Percentiles rank a stretch among this genome's conserved stretches.
Evolutionary conservation across 108 stramenopile genomes (phyloP).

Genomic region (Conticribra weissflogii): DNA sequence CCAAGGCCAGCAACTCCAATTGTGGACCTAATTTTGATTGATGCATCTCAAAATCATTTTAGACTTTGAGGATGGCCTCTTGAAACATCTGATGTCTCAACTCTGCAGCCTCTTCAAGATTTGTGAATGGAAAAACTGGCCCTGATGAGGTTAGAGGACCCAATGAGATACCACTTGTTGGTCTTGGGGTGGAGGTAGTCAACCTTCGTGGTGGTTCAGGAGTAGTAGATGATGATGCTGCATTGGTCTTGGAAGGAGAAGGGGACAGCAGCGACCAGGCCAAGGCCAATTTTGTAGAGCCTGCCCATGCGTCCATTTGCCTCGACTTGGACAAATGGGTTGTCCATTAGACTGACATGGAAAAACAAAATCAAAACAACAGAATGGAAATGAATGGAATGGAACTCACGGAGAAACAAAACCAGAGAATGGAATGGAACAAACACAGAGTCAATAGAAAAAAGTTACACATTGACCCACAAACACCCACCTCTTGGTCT

Average conservation of each 20-base stretch:
- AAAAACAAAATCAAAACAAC: not conserved
- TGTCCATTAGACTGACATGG: not conserved
- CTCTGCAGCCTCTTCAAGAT: conserved; percentile 16
- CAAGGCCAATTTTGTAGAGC: conserved; percentile 12
- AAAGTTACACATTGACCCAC: no score
- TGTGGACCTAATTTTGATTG: not conserved
- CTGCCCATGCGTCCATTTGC: conserved; percentile 13
- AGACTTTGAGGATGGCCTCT: conserved; percentile 21
- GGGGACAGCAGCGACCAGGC: conserved; percentile 27
- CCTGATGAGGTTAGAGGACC: conserved; percentile 29
- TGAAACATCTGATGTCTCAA: conserved; percentile 11
- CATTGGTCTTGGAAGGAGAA: conserved; percentile 10
- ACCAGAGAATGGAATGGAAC: no score
- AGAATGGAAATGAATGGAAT: no score
- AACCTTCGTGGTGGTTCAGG: conserved; percentile 10
- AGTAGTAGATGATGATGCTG: conserved; percentile 26
- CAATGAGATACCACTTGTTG: conserved; percentile 23
- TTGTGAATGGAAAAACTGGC: conserved; percentile 20
- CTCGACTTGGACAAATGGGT: conserved; percentile 29
- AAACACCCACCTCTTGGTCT: conserved; percentile 1
- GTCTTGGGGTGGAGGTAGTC: not conserved
- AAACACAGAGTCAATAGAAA: no score
- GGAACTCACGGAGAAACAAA: no score
- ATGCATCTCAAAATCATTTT: not conserved
- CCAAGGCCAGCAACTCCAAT: not conserved